phyloP scores from a whole-genome alignment of 192 early-diverging fungal species.

The Mortierella alpina region DNA sequence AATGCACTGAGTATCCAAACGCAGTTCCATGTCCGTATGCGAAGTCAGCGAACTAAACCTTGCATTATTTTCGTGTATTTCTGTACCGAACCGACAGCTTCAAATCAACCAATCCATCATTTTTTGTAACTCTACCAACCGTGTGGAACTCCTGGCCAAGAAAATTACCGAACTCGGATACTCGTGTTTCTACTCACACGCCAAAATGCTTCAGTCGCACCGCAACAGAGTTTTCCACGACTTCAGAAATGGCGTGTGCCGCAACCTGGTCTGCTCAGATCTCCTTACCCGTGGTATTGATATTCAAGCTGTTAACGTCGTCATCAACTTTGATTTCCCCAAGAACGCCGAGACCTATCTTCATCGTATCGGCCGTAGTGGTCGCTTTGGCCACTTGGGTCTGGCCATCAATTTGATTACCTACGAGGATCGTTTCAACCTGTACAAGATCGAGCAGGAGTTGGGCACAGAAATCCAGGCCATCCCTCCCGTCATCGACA shows the following conservation, averaged over 20 bases:
- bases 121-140: slow-evolving; percentile 99
- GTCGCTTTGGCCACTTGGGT: slow-evolving; percentile 95
- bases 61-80: not conserved
- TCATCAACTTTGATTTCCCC: slow-evolving; percentile 99
- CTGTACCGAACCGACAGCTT: slow-evolving; percentile 63
- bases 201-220: slow-evolving; percentile 97
- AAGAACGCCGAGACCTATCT: slow-evolving; percentile 99
- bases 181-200: slow-evolving; percentile 99
- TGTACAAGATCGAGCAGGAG: slow-evolving; percentile 98
- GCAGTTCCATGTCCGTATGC: no score
- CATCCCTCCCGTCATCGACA: slow-evolving; percentile 97
- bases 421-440: slow-evolving; percentile 96
- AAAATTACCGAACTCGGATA: slow-evolving; percentile 99
- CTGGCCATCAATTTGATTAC: slow-evolving; percentile 99
- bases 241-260: slow-evolving; percentile 97
- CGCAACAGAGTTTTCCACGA: slow-evolving; percentile 99
- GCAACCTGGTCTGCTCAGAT: slow-evolving; percentile 98
- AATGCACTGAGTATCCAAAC: no score
- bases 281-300: slow-evolving; percentile 98
- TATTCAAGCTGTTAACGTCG: slow-evolving; percentile 99
- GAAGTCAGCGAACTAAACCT: not conserved
- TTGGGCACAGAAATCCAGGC: slow-evolving; percentile 98
- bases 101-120: slow-evolving; percentile 99
- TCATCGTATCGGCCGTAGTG: slow-evolving; percentile 98
- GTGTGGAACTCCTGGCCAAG: slow-evolving; percentile 97